These are phyloP conservation scores for Fallopia convolvulus DNA, from an alignment of 148 eudicot species.

Conservation along the genomic window DNA sequence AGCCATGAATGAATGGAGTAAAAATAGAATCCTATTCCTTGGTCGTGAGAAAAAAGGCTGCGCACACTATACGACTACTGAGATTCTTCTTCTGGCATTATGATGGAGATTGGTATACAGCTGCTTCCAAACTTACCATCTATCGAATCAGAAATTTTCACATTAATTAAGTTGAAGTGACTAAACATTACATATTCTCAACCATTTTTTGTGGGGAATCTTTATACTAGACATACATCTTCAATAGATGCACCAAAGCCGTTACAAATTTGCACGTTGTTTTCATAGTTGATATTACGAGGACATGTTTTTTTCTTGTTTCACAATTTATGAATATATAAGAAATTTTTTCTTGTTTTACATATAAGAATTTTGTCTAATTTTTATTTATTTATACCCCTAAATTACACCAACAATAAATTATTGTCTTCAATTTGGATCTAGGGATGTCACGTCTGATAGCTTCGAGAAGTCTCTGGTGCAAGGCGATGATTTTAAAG, in stretches of 20 bases:
- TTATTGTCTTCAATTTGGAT: no score
- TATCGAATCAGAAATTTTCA: neutral
- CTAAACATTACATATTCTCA: neutral
- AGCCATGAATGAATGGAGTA: neutral
- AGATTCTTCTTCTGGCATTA: neutral
- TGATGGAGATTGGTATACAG: neutral
- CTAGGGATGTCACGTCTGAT: no score
- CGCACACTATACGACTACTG: no score
- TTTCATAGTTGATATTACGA: neutral
- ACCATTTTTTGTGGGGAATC: neutral
- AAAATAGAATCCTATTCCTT: neutral
- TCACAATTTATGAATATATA: no score
- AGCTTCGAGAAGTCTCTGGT: no score
- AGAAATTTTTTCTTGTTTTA: no score
- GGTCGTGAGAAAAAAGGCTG: neutral
- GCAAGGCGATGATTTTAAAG: no score
- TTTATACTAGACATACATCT: no score
- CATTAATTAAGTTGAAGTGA: neutral
- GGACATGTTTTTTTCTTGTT: neutral
- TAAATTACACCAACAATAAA: no score
- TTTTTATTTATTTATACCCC: no score
- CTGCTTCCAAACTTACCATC: neutral
- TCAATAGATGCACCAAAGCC: neutral
- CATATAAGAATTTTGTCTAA: no score
- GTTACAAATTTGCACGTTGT: neutral